Evolutionary conservation across 257 asterid species (phyloP), one percentile per base, ranked within the genome.

Genomic region (Gynochthodes officinalis): DNA sequence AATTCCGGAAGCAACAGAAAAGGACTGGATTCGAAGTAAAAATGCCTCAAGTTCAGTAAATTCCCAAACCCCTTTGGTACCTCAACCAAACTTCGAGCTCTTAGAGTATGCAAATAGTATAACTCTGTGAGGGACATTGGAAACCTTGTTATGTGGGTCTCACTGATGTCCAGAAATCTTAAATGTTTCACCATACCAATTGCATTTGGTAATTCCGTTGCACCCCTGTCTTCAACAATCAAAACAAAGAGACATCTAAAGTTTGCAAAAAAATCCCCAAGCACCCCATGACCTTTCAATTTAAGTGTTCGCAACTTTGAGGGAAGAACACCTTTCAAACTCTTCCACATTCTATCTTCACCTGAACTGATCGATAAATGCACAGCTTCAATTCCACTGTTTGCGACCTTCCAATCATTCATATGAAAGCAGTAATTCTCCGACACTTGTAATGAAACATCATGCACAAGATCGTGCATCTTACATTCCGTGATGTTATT

Each of bases 381-480:
- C 23, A 62, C 12, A 23, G 48, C 67, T 33, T 33, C 30, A 37
- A 62, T 35, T 19, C 2, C 7, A 62, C 2, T 19, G 43, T 15
- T 62, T 7, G 7, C 39, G 30, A 62, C 48, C 30, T 33, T 35
- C 8, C 7, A 2, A 3, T 37, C 49, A 6, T n/a, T 13, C 46
- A 62, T 37, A 13, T 35, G 23, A 19, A 37, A 4, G 49, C 10
- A 10, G 7, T 5, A 9, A 62, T 23, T 37, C 4, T 37, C 67
- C 5, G n/a, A 35, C 49, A 63, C 42, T 2, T 67, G 48, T 10
- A 57, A 67, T 5, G 80, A 81, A 58, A 79, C 10, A 54, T 79
- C 76, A 35, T 82, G 86, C 58, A 82, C 83, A 16, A 79, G 69
- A 76, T 76, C 83, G 52, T 82, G 81, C 81, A 82, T 79, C 78